Evolutionary conservation across 1,284 basidiomycete genomes (phyloP), one percentile per base, ranked within the genome.

Genomic region (Pascua guehoae): DNA sequence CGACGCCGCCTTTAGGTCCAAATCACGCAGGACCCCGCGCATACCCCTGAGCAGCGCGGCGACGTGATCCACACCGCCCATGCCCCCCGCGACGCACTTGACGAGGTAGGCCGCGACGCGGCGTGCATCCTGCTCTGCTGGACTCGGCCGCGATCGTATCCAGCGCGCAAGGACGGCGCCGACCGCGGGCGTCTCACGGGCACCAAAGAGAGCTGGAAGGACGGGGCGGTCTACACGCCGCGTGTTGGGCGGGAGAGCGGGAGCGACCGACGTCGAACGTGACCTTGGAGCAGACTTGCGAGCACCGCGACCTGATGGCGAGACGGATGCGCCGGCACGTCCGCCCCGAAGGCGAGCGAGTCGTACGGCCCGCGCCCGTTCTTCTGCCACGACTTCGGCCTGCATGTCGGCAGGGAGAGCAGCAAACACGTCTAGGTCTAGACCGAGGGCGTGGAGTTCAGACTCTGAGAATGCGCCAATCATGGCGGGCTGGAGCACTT

Each of bases 11-110:
- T 32, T 32, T 7, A 32, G 24, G 7, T 32, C 24, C 60, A 59
- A 66, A 50, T 70, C 68, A 49, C 54, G 58, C 51, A 70, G 62
- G 16, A 77, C 49, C 5, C 62, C 59, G 47, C 62, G 66, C 89
- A 91, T 91, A 85, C 87, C 91, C 68, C 82, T 85, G 78, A 91
- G 79, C 18, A 89, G 82, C 36, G 81, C 82, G 4, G 86, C 73
- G 41, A 85, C 87, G 60, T 82, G 83, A 72, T 87, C 86, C 46
- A 88, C 72, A 0, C 87, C 87, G 14, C 79, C 80, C 65, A 88
- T 83, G 5, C 82, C 81, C 54, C 79, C 81, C 71, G 86, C 85
- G 46, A 87, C 81, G 58, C 83, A 85, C 63, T 83, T 83, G 49
- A 85, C 78, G 46, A 93, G 73, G 67, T 85, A 93, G 54, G 82